These are phyloP conservation scores for Jatropha podagrica DNA, from an alignment of 441 rosid genomes.

Conservation along the genomic window DNA sequence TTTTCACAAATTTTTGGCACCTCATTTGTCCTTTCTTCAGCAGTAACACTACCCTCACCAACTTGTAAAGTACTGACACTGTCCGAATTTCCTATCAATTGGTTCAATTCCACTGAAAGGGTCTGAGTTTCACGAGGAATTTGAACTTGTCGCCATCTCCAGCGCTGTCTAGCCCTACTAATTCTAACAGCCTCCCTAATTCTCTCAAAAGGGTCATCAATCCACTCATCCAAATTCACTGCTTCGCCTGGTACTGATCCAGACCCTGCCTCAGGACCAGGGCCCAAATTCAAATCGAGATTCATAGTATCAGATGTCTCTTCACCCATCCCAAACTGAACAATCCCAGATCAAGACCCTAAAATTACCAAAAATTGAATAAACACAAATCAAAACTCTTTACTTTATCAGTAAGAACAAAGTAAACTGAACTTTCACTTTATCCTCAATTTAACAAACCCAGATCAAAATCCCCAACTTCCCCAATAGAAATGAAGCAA, in stretches of 20 bases:
- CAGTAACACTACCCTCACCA: constrained; percentile 87
- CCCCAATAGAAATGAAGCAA: constrained; percentile 13
- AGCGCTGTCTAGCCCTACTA: constrained; percentile 41
- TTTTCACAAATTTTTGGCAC: constrained; percentile 67
- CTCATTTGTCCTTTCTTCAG: constrained; percentile 68
- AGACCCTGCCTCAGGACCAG: constrained; percentile 66
- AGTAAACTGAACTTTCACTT: constrained; percentile 15
- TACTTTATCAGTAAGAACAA: constrained; percentile 20
- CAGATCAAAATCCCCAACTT: constrained; percentile 22
- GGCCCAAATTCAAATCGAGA: constrained; percentile 94
- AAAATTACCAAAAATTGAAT: constrained; percentile 11
- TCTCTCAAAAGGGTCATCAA: constrained; percentile 47
- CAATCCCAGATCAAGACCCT: constrained; percentile 21
- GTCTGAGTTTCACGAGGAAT: constrained; percentile 45
- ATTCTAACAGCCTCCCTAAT: constrained; percentile 61
- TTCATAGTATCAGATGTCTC: constrained; percentile 82
- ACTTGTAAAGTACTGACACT: constrained; percentile 58
- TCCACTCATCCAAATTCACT: constrained; percentile 62
- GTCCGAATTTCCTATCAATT: constrained; percentile 52
- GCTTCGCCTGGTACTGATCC: constrained; percentile 45
- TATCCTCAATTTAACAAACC: constrained; percentile 7
- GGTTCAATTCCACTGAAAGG: constrained; percentile 60
- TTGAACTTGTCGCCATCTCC: constrained; percentile 61
- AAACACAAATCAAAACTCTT: constrained; percentile 22
- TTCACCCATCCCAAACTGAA: constrained; percentile 53